phyloP scores from a whole-genome alignment of 2,329 filamentous ascomycete genomes.

The Zymoseptoria tritici region DNA sequence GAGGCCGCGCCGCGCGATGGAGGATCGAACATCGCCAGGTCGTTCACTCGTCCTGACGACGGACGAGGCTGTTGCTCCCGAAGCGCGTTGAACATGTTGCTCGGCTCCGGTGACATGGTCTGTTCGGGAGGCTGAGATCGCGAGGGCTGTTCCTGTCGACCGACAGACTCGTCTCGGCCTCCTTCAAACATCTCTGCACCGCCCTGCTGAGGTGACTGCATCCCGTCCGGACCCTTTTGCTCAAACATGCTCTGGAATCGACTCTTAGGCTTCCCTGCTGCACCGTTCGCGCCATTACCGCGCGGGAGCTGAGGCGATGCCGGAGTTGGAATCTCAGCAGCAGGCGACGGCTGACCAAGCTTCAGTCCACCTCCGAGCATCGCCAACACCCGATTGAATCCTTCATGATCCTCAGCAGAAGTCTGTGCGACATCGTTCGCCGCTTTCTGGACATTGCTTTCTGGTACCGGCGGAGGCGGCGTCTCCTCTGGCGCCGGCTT shows the following conservation, averaged over 20 bases:
- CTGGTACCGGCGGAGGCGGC: constrained; percentile 10
- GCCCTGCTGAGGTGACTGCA: constrained; percentile 22
- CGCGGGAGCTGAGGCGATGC: constrained; percentile 19
- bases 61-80: constrained; percentile 19
- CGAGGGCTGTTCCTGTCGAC: constrained; percentile 7
- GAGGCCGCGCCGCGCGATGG: constrained; percentile 25
- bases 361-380: constrained; percentile 61
- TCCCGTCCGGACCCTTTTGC: constrained; percentile 24
- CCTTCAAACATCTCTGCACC: constrained; percentile 10
- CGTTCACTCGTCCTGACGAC: constrained; percentile 16
- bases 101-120: constrained; percentile 16
- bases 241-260: constrained; percentile 28
- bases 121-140: constrained; percentile 8
- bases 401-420: constrained; percentile 68
- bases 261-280: constrained; percentile 22
- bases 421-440: constrained; percentile 28
- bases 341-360: constrained; percentile 22
- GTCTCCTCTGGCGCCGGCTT: constrained; percentile 23
- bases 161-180: constrained; percentile 9
- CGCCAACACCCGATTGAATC: constrained; percentile 63
- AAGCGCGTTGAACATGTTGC: constrained; percentile 17
- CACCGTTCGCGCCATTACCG: constrained; percentile 19
- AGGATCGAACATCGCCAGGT: constrained; percentile 22
- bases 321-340: constrained; percentile 12
- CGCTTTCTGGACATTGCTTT: constrained; percentile 9